Conservation (phyloP, 2,329 filamentous ascomycete species). For the Talaromyces albobiverticillius region DNA sequence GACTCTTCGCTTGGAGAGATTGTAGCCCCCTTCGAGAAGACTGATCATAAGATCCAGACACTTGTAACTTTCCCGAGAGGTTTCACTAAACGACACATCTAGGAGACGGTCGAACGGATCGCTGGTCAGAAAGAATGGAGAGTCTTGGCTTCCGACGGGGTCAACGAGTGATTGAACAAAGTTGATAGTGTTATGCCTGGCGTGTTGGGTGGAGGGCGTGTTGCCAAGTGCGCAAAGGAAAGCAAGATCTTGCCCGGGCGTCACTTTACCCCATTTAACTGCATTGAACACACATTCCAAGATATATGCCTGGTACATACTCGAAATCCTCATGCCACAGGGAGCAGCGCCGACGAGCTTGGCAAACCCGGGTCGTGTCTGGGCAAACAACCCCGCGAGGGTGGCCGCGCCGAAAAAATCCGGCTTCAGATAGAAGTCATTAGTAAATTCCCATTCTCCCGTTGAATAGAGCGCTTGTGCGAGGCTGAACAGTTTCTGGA, state of each 20-base stretch:
- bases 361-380: neutral
- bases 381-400: neutral
- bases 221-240: slow-evolving; percentile 1
- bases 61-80: neutral
- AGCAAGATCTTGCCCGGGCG: neutral
- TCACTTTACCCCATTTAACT: neutral
- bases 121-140: neutral
- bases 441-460: neutral
- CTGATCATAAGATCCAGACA: neutral
- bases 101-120: neutral
- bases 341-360: neutral
- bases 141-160: neutral
- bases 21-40: slow-evolving; percentile 1
- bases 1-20: neutral
- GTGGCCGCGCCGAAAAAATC: neutral
- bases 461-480: neutral
- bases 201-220: neutral
- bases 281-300: neutral
- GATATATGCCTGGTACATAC: neutral
- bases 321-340: neutral
- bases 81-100: neutral
- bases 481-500: neutral
- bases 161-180: neutral
- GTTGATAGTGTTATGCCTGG: neutral
- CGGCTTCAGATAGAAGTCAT: neutral